Evolutionary conservation across 129 eudicot species (phyloP), one percentile per base, ranked within the genome.

Genomic region (Arctium lappa): DNA sequence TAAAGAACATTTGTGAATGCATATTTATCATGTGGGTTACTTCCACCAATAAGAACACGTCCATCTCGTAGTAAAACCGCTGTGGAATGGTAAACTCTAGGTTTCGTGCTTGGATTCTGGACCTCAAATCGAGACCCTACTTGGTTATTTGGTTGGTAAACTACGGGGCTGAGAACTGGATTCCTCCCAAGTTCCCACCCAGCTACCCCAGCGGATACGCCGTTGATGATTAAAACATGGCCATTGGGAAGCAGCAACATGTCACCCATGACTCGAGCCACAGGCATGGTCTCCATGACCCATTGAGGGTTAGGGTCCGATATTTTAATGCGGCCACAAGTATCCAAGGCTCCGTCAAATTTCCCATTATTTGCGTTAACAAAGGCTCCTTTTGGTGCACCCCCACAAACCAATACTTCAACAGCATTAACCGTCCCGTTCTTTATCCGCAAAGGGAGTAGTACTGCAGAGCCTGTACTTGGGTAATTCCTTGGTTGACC

Each of bases 61-160:
- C 94, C 94, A 62, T 91, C 94, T n/a, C 87, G 18, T 4, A 91
- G 71, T 16, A 91, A 31, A 36, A 86, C 46, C 0, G 88, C 88
- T 12, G 92, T 66, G 1, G 92, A 91, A 68, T 91, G 95, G 84
- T 91, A 91, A 48, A 91, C 79, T 56, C 95, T 72, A 0, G 95
- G 91, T 32, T 29, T 89, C 3, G 69, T 83, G 48, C 82, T 85
- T 10, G 90, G 83, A 6, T 80, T 85, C 39, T 85, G 88, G 8
- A 86, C 83, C 82, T 85, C 85, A 4, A 91, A 91, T 30, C 92
- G 63, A 0, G 86, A 80, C 16, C 84, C 88, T 0, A 37, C 1
- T 6, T 38, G 74, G 18, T 75, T 60, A 42, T 87, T 80, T 2
- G 91, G 88, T 32, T 40, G 38, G 85, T 87, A 90, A 29, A 88